Percentiles rank a stretch among this genome's conserved stretches.
Conservation (phyloP, 495 filamentous ascomycete genomes). For the Niebla homalea region DNA sequence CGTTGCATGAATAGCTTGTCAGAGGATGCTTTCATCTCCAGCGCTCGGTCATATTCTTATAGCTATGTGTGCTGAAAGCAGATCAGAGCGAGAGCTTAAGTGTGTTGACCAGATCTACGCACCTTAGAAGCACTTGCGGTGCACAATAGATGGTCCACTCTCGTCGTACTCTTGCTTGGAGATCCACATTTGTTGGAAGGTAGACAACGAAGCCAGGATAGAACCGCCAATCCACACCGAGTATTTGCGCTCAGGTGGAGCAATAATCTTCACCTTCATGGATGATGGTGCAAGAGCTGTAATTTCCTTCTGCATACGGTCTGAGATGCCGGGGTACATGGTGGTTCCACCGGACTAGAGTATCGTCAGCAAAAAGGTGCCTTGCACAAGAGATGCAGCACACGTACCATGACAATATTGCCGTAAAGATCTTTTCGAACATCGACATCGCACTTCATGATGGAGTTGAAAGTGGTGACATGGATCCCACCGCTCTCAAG, state of each 20-base stretch:
- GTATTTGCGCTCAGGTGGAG: slow-evolving; percentile 67
- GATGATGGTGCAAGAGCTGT: slow-evolving; percentile 96
- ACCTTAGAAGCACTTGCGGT: slow-evolving; percentile 99
- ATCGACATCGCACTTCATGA: slow-evolving; percentile 99
- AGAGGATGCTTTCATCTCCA: background rate
- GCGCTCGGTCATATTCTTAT: too few species aligned
- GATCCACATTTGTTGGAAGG: slow-evolving; percentile 99
- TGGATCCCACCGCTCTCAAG: slow-evolving; percentile 98
- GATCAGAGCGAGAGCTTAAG: background rate
- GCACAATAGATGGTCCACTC: slow-evolving; percentile 96
- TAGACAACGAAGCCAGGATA: slow-evolving; percentile 96
- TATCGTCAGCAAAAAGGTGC: slow-evolving; percentile 9
- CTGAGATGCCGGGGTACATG: slow-evolving; percentile 99
- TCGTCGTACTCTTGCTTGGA: slow-evolving; percentile 99
- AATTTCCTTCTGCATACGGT: slow-evolving; percentile 99
- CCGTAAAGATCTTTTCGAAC: slow-evolving; percentile 98
- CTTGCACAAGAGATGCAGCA: background rate
- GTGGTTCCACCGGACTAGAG: slow-evolving; percentile 88
- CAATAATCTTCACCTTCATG: slow-evolving; percentile 73
- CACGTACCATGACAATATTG: slow-evolving; percentile 97
- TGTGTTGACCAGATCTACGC: background rate
- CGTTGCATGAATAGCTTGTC: background rate
- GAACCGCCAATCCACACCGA: slow-evolving; percentile 99
- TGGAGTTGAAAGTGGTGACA: slow-evolving; percentile 99
- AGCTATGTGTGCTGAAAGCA: too few species aligned